Base-by-base conservation (phyloP, 2,329 filamentous ascomycete species). In the Penicillium decumbens region DNA sequence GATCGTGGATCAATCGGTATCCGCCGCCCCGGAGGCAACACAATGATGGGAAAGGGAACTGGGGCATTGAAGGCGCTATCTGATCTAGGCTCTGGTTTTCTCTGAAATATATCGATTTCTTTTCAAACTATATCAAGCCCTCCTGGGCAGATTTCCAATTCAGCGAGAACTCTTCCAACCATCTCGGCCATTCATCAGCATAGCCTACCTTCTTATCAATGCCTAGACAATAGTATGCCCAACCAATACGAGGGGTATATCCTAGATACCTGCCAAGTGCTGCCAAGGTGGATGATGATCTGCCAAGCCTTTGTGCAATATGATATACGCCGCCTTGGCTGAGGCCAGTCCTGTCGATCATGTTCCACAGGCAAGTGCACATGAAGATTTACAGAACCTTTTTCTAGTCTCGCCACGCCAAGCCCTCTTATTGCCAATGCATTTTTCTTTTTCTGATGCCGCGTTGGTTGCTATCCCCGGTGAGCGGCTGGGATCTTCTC, bases 251-350 rank as follows among this genome's bases (percentile, higher is more conserved):
- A 59, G 58, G 57, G 50, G 50, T 47, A 8, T 39, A 40, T 38
- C 51, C 44, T 25, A 30, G 45, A 61, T 60, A 44, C 45, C 42
- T 57, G 58, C 57, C 58, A 60, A 60, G 55, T 49, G 12, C 12
- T 27, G 55, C 57, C 55, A 58, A 57, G 58, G 12, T 49, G 43
- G 38, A 51, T 54, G 58, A 49, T 57, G 49, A 56, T 53, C 57
- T 38, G 58, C 57, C 58, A 61, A 61, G 58, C 49, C 54, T 57
- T 30, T 55, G 45, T 50, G 45, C 42, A 50, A 42, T 61, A 49
- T 58, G 57, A 60, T 58, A 53, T 20, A 43, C 49, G 41, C 49
- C 55, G 57, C 45, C 58, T 60, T 58, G 58, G 55, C 51, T 49
- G 51, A 54, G 52, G 47, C 47, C 35, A 49, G 55, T 43, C 43